Conservation (phyloP, 1,284 basidiomycete species). For the Irpex lacteus region DNA sequence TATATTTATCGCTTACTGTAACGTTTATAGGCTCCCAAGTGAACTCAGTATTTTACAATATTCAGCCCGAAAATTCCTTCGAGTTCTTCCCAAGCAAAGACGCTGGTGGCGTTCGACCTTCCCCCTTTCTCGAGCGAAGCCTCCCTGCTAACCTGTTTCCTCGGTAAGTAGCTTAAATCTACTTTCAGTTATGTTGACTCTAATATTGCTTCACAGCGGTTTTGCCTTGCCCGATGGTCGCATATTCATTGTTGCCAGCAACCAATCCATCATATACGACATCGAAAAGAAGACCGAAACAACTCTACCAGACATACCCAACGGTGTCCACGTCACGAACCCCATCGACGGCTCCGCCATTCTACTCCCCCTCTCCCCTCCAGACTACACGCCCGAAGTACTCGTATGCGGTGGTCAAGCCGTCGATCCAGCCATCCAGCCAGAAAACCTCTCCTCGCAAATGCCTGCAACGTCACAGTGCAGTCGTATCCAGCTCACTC, state of each 20-base stretch:
- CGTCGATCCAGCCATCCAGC: slow-evolving; percentile 26
- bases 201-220: slow-evolving; percentile 5
- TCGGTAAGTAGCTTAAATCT: slow-evolving; percentile 15
- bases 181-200: too few species aligned
- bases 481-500: slow-evolving; percentile 25
- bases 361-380: slow-evolving; percentile 46
- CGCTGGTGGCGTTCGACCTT: slow-evolving; percentile 40
- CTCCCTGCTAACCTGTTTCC: slow-evolving; percentile 26
- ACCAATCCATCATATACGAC: slow-evolving; percentile 34
- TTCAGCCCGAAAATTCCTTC: slow-evolving; percentile 43
- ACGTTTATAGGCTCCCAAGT: not conserved
- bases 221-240: slow-evolving; percentile 36
- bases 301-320: slow-evolving; percentile 43
- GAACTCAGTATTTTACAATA: slow-evolving; percentile 36
- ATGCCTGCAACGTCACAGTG: slow-evolving; percentile 43
- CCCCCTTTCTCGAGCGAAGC: slow-evolving; percentile 39
- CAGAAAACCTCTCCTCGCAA: slow-evolving; percentile 35
- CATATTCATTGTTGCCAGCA: slow-evolving; percentile 42
- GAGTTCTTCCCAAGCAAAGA: slow-evolving; percentile 56
- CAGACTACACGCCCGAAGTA: slow-evolving; percentile 44
- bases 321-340: slow-evolving; percentile 41
- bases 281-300: slow-evolving; percentile 35
- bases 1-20: not conserved
- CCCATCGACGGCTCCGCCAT: slow-evolving; percentile 46
- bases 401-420: slow-evolving; percentile 47